A percentile compares a stretch with the other conserved stretches of the same genome.
phyloP scores from a whole-genome alignment of 371 early-diverging fungal genomes.

The Zychaea mexicana region DNA sequence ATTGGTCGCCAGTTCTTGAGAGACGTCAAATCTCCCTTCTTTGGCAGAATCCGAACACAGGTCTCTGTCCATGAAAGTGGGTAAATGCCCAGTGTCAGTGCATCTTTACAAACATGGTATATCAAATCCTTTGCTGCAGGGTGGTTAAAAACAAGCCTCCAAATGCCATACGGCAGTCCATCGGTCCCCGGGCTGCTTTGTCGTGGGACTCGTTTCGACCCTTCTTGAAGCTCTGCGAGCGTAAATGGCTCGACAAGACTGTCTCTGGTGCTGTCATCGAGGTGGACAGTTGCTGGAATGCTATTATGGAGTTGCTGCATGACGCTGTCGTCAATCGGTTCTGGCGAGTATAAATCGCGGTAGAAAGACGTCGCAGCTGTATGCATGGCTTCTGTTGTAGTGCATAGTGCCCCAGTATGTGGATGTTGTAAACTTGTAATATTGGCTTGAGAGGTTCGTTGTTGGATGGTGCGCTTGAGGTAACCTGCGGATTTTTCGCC shows the following conservation, averaged over 20 bases:
- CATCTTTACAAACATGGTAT: conserved; percentile 12
- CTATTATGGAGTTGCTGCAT: not conserved
- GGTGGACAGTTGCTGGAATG: not conserved
- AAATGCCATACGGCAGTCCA: conserved; percentile 13
- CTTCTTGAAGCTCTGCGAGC: conserved; percentile 1
- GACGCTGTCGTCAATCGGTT: not conserved
- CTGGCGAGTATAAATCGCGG: not conserved
- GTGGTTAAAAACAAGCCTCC: conserved; percentile 7
- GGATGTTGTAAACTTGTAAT: not conserved
- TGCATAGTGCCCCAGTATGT: not conserved
- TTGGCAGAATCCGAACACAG: conserved; percentile 20
- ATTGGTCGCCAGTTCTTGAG: conserved; percentile 36
- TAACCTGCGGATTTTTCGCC: conserved; percentile 29
- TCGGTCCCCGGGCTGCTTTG: conserved; percentile 14
- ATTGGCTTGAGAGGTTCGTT: not conserved
- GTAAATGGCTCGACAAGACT: conserved; percentile 5
- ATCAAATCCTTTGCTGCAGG: not conserved
- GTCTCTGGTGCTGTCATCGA: not conserved
- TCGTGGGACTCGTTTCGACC: not conserved
- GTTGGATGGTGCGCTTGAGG: not conserved
- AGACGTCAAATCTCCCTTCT: conserved; percentile 18
- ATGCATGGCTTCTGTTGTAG: not conserved
- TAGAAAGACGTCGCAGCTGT: conserved; percentile 5
- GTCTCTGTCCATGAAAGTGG: conserved; percentile 29
- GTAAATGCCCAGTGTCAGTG: conserved; percentile 3